A percentile compares a stretch with the other conserved stretches of the same genome.
Conservation (phyloP, 2,329 filamentous ascomycete species). For the Fusarium papillatum region DNA sequence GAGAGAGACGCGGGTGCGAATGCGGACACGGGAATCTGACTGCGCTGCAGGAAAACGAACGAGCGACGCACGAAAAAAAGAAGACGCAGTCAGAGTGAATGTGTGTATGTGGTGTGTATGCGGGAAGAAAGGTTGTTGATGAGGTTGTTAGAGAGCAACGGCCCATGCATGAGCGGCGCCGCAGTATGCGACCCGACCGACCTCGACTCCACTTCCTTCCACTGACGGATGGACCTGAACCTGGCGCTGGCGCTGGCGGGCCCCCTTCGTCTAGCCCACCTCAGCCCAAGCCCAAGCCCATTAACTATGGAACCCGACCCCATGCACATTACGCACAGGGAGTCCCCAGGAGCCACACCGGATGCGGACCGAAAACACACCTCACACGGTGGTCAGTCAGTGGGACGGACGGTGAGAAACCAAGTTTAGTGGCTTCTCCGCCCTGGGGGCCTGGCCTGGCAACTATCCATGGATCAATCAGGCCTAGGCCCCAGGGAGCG, state of each 20-base stretch:
- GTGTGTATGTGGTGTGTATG: not conserved
- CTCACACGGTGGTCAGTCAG: not conserved
- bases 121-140: slow-evolving; percentile 34
- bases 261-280: slow-evolving; percentile 1
- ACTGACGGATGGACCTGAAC: slow-evolving; percentile 19
- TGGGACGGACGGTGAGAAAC: slow-evolving; percentile 9
- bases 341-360: slow-evolving; percentile 30
- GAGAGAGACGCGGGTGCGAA: slow-evolving; percentile 14
- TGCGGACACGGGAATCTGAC: not conserved
- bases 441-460: slow-evolving; percentile 8
- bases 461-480: slow-evolving; percentile 29
- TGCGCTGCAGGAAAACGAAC: slow-evolving; percentile 29
- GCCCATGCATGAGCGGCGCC: slow-evolving; percentile 8
- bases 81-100: slow-evolving; percentile 1
- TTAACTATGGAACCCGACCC: too few species aligned
- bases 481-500: slow-evolving; percentile 22
- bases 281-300: too few species aligned
- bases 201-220: not conserved
- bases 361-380: slow-evolving; percentile 40
- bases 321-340: slow-evolving; percentile 14
- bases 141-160: slow-evolving; percentile 40
- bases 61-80: slow-evolving; percentile 28
- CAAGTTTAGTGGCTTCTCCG: slow-evolving; percentile 39
- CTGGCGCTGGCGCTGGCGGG: slow-evolving; percentile 31
- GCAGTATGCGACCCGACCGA: slow-evolving; percentile 16